Evolutionary conservation across 805 yeast genomes (phyloP), one percentile per base, ranked within the genome.

Genomic region (Teunomyces pallodes): DNA sequence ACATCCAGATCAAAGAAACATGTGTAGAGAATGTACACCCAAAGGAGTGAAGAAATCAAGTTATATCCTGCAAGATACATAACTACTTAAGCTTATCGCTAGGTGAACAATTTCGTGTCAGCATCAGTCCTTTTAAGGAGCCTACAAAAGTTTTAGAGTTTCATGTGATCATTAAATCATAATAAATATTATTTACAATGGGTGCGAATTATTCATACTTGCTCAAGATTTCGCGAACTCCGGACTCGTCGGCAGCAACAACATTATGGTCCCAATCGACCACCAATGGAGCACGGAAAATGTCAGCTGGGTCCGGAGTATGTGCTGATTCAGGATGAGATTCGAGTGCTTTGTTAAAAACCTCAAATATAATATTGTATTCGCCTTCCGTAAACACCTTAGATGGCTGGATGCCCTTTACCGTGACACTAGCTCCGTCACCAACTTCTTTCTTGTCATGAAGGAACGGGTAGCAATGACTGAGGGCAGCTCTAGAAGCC

Each of bases 181-280:
- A 20, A 36, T 36, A 36, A 36, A 43, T 43, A 35, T 31, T 33
- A 33, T 36, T 16, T 35, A 43, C 39, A 35, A 8, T 32, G 35
- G 35, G 35, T 32, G 35, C 35, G 35, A 32, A 32, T 14, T 10
- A 36, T 31, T 48, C 41, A 51, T 71, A 72, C 52, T 68, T 69
- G 12, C 55, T 49, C 52, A 72, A 64, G 24, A 72, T 61, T 20
- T 44, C 46, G 13, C 51, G 49, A 48, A 73, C 59, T 1, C 69
- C 66, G 9, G 48, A 47, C 50, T 66, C 74, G 51, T 72, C 74
- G 45, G 59, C 62, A 9, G 76, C 77, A 47, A 72, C 63, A 44
- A 66, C 40, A 53, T 68, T 64, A 55, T 73, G 77, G 54, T 73
- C 77, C 77, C 77, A 73, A 56, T 73, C 77, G 31, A 72, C 65